These are phyloP conservation scores for Didymella keratinophila DNA, from an alignment of 2,329 filamentous ascomycete species.

Conservation along the genomic window DNA sequence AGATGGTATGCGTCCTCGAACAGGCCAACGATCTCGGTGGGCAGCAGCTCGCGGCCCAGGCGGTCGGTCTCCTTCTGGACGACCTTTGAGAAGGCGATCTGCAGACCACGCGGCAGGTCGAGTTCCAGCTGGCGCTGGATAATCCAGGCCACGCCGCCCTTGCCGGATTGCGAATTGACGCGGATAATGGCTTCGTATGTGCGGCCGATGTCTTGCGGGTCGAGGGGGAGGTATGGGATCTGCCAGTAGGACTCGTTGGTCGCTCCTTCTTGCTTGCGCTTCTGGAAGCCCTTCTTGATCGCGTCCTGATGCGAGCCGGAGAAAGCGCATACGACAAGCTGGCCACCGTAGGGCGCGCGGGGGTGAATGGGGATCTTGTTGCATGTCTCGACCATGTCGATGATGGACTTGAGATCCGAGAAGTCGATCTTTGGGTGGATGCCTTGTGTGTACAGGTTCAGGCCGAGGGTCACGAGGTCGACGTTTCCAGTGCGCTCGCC, in stretches of 20 bases:
- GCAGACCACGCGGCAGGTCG: slow-evolving; percentile 89
- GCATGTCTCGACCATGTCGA: slow-evolving; percentile 87
- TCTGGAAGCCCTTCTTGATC: slow-evolving; percentile 87
- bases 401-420: slow-evolving; percentile 84
- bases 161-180: slow-evolving; percentile 95
- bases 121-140: slow-evolving; percentile 88
- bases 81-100: slow-evolving; percentile 87
- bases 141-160: slow-evolving; percentile 94
- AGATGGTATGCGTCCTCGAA: slow-evolving; percentile 91
- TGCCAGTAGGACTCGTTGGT: slow-evolving; percentile 76
- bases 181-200: slow-evolving; percentile 99
- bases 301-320: slow-evolving; percentile 93
- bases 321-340: slow-evolving; percentile 91
- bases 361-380: slow-evolving; percentile 95
- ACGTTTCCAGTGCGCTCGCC: slow-evolving; percentile 96
- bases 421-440: slow-evolving; percentile 87
- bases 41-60: slow-evolving; percentile 82
- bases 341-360: slow-evolving; percentile 87
- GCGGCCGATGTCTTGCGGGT: slow-evolving; percentile 90
- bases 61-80: slow-evolving; percentile 84
- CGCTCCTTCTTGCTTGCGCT: slow-evolving; percentile 68
- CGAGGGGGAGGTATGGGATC: slow-evolving; percentile 90
- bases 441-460: slow-evolving; percentile 96
- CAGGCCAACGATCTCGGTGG: slow-evolving; percentile 83
- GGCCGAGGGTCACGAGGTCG: slow-evolving; percentile 87